A percentile compares a stretch with the other conserved stretches of the same genome.
Evolutionary conservation across 805 yeast species (phyloP).

Genomic region (Komagataella kurtzmanii): DNA sequence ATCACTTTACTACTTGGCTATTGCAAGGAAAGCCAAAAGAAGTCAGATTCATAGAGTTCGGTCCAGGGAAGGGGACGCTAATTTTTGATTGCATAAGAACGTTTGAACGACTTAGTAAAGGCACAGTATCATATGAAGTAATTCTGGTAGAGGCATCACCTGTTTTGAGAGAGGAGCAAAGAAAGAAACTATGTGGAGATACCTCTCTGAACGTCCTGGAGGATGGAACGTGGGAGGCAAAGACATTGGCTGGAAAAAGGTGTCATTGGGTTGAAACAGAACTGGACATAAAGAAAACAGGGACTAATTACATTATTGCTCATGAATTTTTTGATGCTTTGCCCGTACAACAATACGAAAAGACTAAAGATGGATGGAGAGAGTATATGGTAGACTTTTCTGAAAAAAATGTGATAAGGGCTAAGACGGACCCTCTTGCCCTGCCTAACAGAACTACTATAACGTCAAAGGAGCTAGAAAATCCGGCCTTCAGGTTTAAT

Average conservation of each 20-base stretch:
- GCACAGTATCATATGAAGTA: constrained; percentile 14
- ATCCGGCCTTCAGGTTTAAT: constrained; percentile 9
- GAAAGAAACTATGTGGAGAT: constrained; percentile 29
- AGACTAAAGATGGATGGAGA: constrained; percentile 62
- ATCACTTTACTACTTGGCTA: constrained; percentile 49
- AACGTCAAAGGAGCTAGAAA: not conserved
- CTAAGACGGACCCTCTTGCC: constrained; percentile 3
- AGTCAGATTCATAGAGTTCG: constrained; percentile 57
- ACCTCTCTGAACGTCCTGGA: constrained; percentile 10
- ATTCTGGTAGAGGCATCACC: constrained; percentile 63
- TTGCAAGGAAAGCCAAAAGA: constrained; percentile 36
- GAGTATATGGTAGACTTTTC: constrained; percentile 56
- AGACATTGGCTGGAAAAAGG: constrained; percentile 53
- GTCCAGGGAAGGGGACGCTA: constrained; percentile 78
- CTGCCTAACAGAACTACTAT: constrained; percentile 10
- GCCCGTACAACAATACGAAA: constrained; percentile 59
- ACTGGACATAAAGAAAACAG: not conserved
- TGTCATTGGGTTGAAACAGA: constrained; percentile 8
- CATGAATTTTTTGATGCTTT: constrained; percentile 85
- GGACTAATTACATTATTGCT: constrained; percentile 60
- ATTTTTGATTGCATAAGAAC: constrained; percentile 48
- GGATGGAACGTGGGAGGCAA: constrained; percentile 35
- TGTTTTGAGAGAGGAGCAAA: constrained; percentile 45
- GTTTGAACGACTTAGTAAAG: constrained; percentile 25
- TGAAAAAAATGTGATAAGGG: constrained; percentile 9